Conservation (phyloP, 495 filamentous ascomycete genomes). For the Xeromyces bisporus region DNA sequence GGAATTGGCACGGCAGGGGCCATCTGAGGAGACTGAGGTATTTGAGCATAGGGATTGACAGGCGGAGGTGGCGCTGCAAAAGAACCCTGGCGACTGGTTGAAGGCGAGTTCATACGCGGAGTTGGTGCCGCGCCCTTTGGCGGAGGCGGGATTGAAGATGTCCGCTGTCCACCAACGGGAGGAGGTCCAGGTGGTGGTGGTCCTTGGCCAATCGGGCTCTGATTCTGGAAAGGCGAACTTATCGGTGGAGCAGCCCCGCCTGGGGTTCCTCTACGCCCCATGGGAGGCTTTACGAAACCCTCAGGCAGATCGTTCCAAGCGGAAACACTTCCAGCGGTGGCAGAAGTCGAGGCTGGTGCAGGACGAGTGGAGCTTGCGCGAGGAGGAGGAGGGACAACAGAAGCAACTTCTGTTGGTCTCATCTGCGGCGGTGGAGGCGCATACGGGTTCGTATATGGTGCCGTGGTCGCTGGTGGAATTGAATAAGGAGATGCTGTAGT, state of each 20-base stretch:
- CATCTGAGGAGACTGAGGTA: conserved; percentile 21
- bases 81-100: conserved; percentile 6
- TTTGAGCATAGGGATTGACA: conserved; percentile 54
- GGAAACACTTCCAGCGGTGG: conserved; percentile 48
- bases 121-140: conserved; percentile 33
- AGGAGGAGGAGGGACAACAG: conserved; percentile 39
- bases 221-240: conserved; percentile 51
- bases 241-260: conserved; percentile 37
- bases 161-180: conserved; percentile 23
- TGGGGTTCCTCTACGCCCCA: conserved; percentile 55
- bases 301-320: conserved; percentile 95
- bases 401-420: conserved; percentile 11
- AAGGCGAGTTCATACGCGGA: conserved; percentile 38
- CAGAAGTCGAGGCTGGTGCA: conserved; percentile 42
- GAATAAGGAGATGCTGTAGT: conserved; percentile 14
- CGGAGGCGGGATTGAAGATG: conserved; percentile 38
- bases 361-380: conserved; percentile 42
- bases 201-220: conserved; percentile 37
- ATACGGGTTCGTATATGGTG: conserved; percentile 40
- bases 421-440: conserved; percentile 33
- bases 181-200: conserved; percentile 18
- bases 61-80: conserved; percentile 32
- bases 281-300: conserved; percentile 53
- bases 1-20: conserved; percentile 35
- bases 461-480: conserved; percentile 16